Conservation (phyloP, 768 basidiomycete genomes). For the Scleroderma bovista region DNA sequence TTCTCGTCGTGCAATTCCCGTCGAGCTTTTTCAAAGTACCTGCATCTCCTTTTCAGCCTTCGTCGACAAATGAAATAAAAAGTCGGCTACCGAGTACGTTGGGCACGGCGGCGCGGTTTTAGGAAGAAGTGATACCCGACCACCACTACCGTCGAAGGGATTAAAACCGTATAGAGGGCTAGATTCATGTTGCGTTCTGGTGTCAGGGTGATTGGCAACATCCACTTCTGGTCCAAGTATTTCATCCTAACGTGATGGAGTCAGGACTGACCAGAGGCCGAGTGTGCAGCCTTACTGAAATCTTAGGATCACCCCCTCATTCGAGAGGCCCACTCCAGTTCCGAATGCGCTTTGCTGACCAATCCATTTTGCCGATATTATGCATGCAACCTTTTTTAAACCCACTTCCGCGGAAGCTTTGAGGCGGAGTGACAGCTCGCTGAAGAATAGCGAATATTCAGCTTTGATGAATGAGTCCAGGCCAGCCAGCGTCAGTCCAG, state of each 20-base stretch:
- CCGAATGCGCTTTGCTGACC: conserved; percentile 39
- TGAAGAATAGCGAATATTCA: conserved; percentile 46
- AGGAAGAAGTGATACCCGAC: conserved; percentile 55
- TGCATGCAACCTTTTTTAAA: conserved; percentile 38
- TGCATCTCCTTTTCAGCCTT: conserved; percentile 28
- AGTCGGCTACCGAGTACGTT: conserved; percentile 45
- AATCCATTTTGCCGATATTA: conserved; percentile 46
- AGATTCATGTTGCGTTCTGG: conserved; percentile 41
- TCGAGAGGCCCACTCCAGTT: conserved; percentile 39
- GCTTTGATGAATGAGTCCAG: conserved; percentile 43
- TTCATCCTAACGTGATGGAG: conserved; percentile 35
- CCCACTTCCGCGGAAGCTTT: conserved; percentile 47
- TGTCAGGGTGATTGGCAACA: conserved; percentile 54
- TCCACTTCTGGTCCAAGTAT: conserved; percentile 53
- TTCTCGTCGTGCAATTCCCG: conserved; percentile 60
- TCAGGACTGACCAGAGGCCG: conserved; percentile 12
- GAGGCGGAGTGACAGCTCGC: conserved; percentile 50
- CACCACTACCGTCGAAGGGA: conserved; percentile 50
- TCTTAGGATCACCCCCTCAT: conserved; percentile 45
- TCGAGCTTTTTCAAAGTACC: conserved; percentile 63
- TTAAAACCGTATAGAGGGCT: conserved; percentile 44
- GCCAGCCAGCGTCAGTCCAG: conserved; percentile 45
- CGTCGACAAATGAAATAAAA: conserved; percentile 7
- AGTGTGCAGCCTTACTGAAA: conserved; percentile 41
- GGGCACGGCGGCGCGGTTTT: conserved; percentile 47